Conservation (phyloP, 2,329 filamentous ascomycete species). For the Clonostachys sp. region DNA sequence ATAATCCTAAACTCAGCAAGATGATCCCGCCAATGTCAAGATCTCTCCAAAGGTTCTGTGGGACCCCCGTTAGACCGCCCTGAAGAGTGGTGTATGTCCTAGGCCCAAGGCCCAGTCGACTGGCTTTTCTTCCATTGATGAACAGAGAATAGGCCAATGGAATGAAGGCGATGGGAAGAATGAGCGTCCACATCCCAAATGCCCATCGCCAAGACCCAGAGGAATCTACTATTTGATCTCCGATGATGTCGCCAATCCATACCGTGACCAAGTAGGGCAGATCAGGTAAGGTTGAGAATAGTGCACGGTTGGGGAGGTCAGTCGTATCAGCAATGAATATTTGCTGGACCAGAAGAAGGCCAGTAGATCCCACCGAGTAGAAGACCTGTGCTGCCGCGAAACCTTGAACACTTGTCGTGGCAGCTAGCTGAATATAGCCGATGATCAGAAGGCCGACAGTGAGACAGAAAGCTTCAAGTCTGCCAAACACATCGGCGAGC, state of each 20-base stretch:
- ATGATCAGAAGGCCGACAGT: conserved; percentile 48
- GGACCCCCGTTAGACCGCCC: conserved; percentile 37
- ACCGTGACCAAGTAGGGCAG: conserved; percentile 56
- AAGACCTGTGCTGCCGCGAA: conserved; percentile 54
- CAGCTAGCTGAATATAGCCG: conserved; percentile 54
- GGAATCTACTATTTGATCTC: conserved; percentile 27
- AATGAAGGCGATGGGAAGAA: conserved; percentile 51
- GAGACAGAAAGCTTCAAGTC: conserved; percentile 52
- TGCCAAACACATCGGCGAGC: conserved; percentile 57
- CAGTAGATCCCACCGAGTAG: conserved; percentile 54
- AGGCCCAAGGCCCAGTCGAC: conserved; percentile 25
- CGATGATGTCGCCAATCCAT: conserved; percentile 45
- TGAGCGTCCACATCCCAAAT: conserved; percentile 55
- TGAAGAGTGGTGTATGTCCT: conserved; percentile 22
- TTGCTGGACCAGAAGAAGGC: conserved; percentile 56
- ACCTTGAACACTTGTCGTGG: conserved; percentile 46
- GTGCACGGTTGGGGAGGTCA: conserved; percentile 52
- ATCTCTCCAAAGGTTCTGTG: conserved; percentile 52
- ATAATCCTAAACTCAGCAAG: conserved; percentile 48
- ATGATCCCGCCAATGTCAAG: conserved; percentile 49
- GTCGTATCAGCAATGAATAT: conserved; percentile 63
- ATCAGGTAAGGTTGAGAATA: conserved; percentile 54
- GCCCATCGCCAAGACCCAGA: conserved; percentile 54
- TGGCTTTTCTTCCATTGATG: conserved; percentile 45
- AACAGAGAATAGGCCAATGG: conserved; percentile 48